Evolutionary conservation across 2,329 filamentous ascomycete genomes (phyloP), one percentile per base, ranked within the genome.

Genomic region (Colletotrichum chrysophilum): DNA sequence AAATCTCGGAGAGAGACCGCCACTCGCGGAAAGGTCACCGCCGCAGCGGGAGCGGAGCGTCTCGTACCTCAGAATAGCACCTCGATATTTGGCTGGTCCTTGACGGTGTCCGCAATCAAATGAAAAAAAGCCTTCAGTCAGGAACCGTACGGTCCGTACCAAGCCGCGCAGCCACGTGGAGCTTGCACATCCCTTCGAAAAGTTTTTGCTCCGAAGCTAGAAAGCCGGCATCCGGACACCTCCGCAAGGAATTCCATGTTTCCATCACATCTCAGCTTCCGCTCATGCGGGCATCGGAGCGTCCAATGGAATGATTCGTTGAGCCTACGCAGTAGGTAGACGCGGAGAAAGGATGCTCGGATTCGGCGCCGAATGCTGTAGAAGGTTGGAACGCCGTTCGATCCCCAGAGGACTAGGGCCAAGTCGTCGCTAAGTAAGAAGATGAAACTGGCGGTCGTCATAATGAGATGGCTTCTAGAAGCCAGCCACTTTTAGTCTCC

Each of bases 381-480:
- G 61, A 72, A 75, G 62, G 72, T 56, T 64, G 62, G 38, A 64
- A 48, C 52, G 32, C 62, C 68, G 61, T 66, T 71, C 55, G 26
- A 43, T 43, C 38, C 68, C 21, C 68, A 60, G 24, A 58, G 28
- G n/a, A 67, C 68, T 66, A 66, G 69, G 36, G 61, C 38, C 34
- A 21, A 28, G 38, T 62, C 14, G 55, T 55, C 68, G 62, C 61
- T 28, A 24, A 48, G 28, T 52, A 21, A 65, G 16, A 52, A 60
- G 48, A 13, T 74, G 71, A 74, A 74, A 74, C 60, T 52, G n/a
- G 48, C 48, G 34, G 55, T 62, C 28, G 38, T 65, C 66, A 64
- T 68, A 24, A 21, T 24, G 56, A 55, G 30, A 38, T 67, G 66
- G 55, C 26, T 68, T 61, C 66, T 38, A 36, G 66, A 60, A 69